Percentiles rank a stretch among this genome's conserved stretches.
These are phyloP conservation scores for Pyrus betulifolia DNA, from an alignment of 306 rosid genomes.

Conservation along the genomic window DNA sequence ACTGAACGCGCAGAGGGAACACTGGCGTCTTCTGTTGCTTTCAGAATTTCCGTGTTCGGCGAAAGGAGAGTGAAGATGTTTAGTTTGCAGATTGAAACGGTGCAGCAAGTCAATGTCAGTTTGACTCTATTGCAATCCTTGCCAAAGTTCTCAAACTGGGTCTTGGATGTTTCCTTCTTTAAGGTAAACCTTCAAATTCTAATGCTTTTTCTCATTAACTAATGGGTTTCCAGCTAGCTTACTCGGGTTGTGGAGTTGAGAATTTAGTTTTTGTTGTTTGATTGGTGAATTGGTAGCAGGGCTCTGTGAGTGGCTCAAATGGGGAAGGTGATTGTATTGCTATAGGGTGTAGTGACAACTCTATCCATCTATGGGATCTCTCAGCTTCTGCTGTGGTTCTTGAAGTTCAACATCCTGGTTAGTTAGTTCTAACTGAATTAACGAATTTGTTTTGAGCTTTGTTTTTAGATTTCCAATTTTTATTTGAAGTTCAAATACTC, in stretches of 20 bases:
- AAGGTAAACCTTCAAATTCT: conserved; percentile 31
- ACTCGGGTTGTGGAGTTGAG: not conserved
- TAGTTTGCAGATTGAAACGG: conserved; percentile 29
- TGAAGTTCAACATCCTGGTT: conserved; percentile 81
- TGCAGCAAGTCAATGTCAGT: conserved; percentile 12
- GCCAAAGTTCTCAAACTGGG: conserved; percentile 75
- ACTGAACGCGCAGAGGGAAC: not conserved
- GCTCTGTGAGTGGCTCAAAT: conserved; percentile 23
- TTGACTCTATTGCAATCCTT: conserved; percentile 35
- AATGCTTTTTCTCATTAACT: too few relatives aligned
- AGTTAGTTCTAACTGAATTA: conserved; percentile 26
- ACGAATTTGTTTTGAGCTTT: not conserved
- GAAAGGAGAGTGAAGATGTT: conserved; percentile 68
- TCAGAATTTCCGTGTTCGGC: conserved; percentile 55
- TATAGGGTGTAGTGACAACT: conserved; percentile 77
- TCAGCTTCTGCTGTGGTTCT: conserved; percentile 40
- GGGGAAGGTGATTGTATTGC: conserved; percentile 46
- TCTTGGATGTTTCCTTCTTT: conserved; percentile 78
- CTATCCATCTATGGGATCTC: conserved; percentile 78
- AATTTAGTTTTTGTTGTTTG: conserved; percentile 6
- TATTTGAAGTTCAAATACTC: not conserved
- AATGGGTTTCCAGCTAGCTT: too few relatives aligned
- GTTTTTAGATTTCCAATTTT: not conserved
- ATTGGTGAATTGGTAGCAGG: conserved; percentile 26
- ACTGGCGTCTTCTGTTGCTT: not conserved